Evolutionary conservation across 2,329 filamentous ascomycete genomes (phyloP).

Genomic region (Arthroderma sp.): DNA sequence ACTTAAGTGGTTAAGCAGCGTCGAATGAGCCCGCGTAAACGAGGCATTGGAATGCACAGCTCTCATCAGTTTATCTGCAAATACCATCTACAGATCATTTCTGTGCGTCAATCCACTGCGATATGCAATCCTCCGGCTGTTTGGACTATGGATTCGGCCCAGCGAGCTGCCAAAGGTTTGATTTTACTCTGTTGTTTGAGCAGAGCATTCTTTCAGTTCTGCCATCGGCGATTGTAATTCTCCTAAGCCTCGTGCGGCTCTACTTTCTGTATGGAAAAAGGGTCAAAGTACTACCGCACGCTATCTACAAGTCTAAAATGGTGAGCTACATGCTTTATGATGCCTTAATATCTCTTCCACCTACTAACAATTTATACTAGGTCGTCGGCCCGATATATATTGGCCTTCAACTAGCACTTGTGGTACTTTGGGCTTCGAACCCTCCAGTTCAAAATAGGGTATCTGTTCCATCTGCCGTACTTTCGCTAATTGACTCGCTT

Average conservation of each 20-base stretch:
- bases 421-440: conserved; percentile 12
- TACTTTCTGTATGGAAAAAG: conserved; percentile 13
- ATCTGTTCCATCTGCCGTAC: conserved; percentile 4
- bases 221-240: conserved; percentile 18
- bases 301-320: neutral
- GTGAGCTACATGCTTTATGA: neutral
- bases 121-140: neutral
- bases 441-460: neutral
- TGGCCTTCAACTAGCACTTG: conserved; percentile 18
- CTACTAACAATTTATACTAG: neutral
- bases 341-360: too few species aligned
- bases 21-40: too few species aligned
- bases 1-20: too few species aligned
- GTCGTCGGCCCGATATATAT: conserved; percentile 9
- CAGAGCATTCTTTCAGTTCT: conserved; percentile 21
- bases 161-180: conserved; percentile 15
- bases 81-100: neutral
- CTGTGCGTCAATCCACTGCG: neutral
- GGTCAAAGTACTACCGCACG: neutral
- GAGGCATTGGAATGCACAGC: too few species aligned
- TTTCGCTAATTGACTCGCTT: conserved; percentile 5
- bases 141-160: conserved; percentile 1
- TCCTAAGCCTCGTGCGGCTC: conserved; percentile 16
- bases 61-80: neutral
- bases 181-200: conserved; percentile 27